phyloP scores from a whole-genome alignment of 768 basidiomycete species.

The Hysterangium stoloniferum region DNA sequence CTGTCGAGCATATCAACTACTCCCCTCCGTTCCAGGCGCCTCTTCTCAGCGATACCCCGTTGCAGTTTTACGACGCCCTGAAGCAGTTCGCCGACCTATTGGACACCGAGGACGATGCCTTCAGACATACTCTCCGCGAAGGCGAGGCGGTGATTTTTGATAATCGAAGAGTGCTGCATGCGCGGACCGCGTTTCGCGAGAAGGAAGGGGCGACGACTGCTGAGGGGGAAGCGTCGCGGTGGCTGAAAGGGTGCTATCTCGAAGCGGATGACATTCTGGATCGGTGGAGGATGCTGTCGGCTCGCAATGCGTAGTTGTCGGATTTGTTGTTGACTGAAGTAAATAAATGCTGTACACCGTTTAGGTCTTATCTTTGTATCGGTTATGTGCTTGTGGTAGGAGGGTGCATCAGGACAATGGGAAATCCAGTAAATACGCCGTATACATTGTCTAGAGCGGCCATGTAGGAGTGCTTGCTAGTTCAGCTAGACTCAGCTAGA shows the following conservation, averaged over 20 bases:
- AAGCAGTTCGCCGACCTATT: conserved; percentile 50
- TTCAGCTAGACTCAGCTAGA: no score
- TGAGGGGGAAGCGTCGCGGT: conserved; percentile 54
- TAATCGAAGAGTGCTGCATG: conserved; percentile 85
- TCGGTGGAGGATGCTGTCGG: conserved; percentile 14
- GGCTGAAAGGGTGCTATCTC: conserved; percentile 75
- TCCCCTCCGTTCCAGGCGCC: conserved; percentile 94
- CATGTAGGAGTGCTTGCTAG: no score
- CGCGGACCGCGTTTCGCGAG: conserved; percentile 67
- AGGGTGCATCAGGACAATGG: no score
- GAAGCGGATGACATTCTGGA: conserved; percentile 51
- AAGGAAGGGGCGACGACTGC: conserved; percentile 24
- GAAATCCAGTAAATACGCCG: no score
- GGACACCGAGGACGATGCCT: conserved; percentile 42
- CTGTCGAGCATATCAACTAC: conserved; percentile 76
- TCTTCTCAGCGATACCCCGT: conserved; percentile 45
- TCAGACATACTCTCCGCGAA: conserved; percentile 61
- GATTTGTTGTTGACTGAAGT: no score
- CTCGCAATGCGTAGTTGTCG: no score
- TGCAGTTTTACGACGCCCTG: conserved; percentile 56
- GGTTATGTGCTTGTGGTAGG: no score
- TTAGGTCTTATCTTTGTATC: no score
- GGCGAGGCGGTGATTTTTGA: conserved; percentile 90
- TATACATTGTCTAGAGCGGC: no score
- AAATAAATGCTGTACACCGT: no score